Conservation (phyloP, 352 stramenopile genomes). For the Globisporangium camurandrum region DNA sequence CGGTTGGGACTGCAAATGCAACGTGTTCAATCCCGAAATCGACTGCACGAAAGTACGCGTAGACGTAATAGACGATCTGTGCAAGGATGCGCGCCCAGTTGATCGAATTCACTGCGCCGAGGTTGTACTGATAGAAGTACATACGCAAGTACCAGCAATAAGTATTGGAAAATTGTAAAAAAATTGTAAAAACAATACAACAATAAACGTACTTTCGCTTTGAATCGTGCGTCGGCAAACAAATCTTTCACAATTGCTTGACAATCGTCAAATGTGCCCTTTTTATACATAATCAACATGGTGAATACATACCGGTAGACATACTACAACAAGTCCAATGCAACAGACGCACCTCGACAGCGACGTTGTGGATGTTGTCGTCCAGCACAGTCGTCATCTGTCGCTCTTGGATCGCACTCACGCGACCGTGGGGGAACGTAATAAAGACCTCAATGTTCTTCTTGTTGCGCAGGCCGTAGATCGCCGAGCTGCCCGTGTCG, state of each 20-base stretch:
- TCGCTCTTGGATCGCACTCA: conserved; percentile 96
- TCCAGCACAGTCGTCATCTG: conserved; percentile 99
- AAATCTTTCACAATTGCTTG: conserved; percentile 98
- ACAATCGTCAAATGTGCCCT: conserved; percentile 98
- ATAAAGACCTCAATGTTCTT: conserved; percentile 98
- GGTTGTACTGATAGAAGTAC: conserved; percentile 46
- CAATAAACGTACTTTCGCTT: conserved; percentile 45
- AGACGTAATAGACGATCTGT: conserved; percentile 99
- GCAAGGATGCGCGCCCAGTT: conserved; percentile 99
- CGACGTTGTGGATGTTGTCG: conserved; percentile 97
- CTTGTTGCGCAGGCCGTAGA: conserved; percentile 97
- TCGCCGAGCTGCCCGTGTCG: conserved; percentile 97
- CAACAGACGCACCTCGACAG: conserved; percentile 36
- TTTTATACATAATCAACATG: not conserved
- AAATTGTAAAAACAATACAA: not conserved
- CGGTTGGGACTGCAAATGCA: conserved; percentile 96
- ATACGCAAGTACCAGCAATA: not conserved
- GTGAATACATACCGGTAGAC: not conserved
- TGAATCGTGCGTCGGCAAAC: conserved; percentile 93
- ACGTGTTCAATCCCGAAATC: conserved; percentile 64
- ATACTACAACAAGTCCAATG: not conserved
- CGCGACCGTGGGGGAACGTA: conserved; percentile 93
- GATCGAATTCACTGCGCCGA: conserved; percentile 99
- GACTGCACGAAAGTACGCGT: conserved; percentile 91
- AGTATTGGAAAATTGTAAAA: not conserved